Conservation (phyloP, 2,329 filamentous ascomycete genomes). For the Aspergillus neotritici region DNA sequence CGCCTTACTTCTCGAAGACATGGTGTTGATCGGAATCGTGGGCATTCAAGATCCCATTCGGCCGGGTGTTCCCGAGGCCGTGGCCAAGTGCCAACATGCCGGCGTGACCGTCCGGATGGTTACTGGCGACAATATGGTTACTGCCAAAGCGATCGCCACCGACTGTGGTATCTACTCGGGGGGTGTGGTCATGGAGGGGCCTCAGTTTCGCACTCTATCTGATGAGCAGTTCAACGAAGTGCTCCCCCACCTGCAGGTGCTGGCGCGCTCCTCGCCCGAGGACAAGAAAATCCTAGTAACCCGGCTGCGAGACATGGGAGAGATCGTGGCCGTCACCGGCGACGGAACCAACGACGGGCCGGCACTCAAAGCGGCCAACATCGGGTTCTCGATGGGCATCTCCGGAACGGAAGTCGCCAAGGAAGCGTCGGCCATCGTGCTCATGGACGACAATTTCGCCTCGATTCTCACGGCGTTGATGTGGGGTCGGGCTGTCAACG, state of each 20-base stretch:
- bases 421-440: slow-evolving; percentile 58
- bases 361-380: slow-evolving; percentile 57
- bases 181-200: slow-evolving; percentile 62
- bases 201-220: slow-evolving; percentile 55
- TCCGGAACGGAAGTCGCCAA: slow-evolving; percentile 60
- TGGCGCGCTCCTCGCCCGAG: slow-evolving; percentile 58
- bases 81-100: slow-evolving; percentile 58
- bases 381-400: slow-evolving; percentile 61
- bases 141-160: slow-evolving; percentile 64
- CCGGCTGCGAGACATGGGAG: slow-evolving; percentile 52
- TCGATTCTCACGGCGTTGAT: slow-evolving; percentile 58
- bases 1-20: slow-evolving; percentile 60
- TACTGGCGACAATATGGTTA: slow-evolving; percentile 62
- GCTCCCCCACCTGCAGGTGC: slow-evolving; percentile 54
- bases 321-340: slow-evolving; percentile 56
- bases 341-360: slow-evolving; percentile 61
- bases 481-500: slow-evolving; percentile 61
- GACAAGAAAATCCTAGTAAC: slow-evolving; percentile 59
- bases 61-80: slow-evolving; percentile 59
- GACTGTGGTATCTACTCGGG: slow-evolving; percentile 62
- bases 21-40: slow-evolving; percentile 64
- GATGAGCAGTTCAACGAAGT: slow-evolving; percentile 51
- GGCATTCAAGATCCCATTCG: slow-evolving; percentile 68
- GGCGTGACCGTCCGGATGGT: slow-evolving; percentile 64
- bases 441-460: slow-evolving; percentile 60